phyloP scores from a whole-genome alignment of 2,329 filamentous ascomycete species.

The Allantophomopsis lycopodina region DNA sequence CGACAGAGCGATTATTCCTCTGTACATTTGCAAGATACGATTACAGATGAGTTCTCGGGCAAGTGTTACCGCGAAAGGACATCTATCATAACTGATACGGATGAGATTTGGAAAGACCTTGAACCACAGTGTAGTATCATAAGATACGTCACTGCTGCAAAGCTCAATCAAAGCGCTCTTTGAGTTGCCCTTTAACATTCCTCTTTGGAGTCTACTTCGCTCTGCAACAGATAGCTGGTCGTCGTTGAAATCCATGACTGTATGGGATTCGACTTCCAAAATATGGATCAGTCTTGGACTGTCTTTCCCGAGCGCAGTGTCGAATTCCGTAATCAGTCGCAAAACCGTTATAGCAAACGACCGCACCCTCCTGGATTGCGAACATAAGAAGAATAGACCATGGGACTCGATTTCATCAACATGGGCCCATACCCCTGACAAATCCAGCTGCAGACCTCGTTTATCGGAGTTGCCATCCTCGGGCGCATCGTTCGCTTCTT shows the following conservation, averaged over 20 bases:
- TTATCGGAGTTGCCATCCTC: slow-evolving; percentile 54
- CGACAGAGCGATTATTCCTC: slow-evolving; percentile 64
- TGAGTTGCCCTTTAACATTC: slow-evolving; percentile 70
- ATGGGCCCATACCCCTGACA: slow-evolving; percentile 80
- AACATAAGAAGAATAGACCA: slow-evolving; percentile 93
- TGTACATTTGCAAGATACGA: slow-evolving; percentile 85
- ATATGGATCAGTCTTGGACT: slow-evolving; percentile 74
- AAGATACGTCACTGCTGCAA: slow-evolving; percentile 88
- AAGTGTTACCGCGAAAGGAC: slow-evolving; percentile 80
- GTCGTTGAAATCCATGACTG: slow-evolving; percentile 84
- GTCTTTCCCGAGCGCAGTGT: slow-evolving; percentile 69
- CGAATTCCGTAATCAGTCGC: slow-evolving; percentile 85
- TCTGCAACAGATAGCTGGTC: slow-evolving; percentile 87
- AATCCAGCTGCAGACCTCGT: slow-evolving; percentile 64
- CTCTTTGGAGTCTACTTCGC: slow-evolving; percentile 79
- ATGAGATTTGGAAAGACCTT: slow-evolving; percentile 96
- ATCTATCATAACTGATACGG: slow-evolving; percentile 78
- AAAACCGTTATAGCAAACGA: slow-evolving; percentile 87
- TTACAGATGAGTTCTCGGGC: slow-evolving; percentile 88
- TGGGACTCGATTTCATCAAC: slow-evolving; percentile 96
- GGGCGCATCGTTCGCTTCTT: slow-evolving; percentile 51
- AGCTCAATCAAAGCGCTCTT: slow-evolving; percentile 84
- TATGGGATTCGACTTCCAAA: slow-evolving; percentile 75
- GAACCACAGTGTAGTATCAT: slow-evolving; percentile 92
- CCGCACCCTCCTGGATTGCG: slow-evolving; percentile 80